Evolutionary conservation across 2,329 filamentous ascomycete species (phyloP), one percentile per base, ranked within the genome.

Genomic region (Dendryphion nanum): DNA sequence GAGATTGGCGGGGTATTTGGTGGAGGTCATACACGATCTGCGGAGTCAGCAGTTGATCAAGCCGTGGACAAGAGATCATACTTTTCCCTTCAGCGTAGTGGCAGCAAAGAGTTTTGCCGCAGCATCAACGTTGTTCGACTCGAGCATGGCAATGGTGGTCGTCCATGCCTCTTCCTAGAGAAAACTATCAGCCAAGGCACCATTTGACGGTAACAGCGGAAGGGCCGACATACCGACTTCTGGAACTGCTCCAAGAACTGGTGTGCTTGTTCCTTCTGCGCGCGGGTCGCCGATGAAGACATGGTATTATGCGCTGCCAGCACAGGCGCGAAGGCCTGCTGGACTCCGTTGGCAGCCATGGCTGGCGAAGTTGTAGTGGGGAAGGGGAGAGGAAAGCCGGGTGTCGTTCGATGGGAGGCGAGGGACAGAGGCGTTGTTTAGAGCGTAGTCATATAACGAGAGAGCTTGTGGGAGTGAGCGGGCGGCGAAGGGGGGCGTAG

Each of bases 21-120:
- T 91, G 79, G 37, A 97, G 80, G 71, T 98, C 93, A 68, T 95
- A 98, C 51, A 90, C 90, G 55, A 98, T 96, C 93, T 98, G 63
- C 32, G 47, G 30, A 35, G 34, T 44, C 62, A 37, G 65, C 57
- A 34, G 16, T 12, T 10, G 6, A 29, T 18, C 21, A 41, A 40
- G 17, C 12, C 16, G 14, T 6, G 15, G 4, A 17, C 7, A 15
- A 20, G 10, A 41, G 21, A 30, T 53, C 72, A 51, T 75, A 97
- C 93, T 84, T 98, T 98, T 76, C 93, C 93, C 73, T 95, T 95
- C 60, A 98, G 74, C 36, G 93, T 98, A 32, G 91, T 97, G 42
- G 93, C 93, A 32, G 93, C 93, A 68, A 98, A 98, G 44, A 98
- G 75, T 65, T 93, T 93, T 18, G 88, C 87, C 66, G 95, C 89